phyloP scores from a whole-genome alignment of 768 basidiomycete genomes.

The Epithele typhae region DNA sequence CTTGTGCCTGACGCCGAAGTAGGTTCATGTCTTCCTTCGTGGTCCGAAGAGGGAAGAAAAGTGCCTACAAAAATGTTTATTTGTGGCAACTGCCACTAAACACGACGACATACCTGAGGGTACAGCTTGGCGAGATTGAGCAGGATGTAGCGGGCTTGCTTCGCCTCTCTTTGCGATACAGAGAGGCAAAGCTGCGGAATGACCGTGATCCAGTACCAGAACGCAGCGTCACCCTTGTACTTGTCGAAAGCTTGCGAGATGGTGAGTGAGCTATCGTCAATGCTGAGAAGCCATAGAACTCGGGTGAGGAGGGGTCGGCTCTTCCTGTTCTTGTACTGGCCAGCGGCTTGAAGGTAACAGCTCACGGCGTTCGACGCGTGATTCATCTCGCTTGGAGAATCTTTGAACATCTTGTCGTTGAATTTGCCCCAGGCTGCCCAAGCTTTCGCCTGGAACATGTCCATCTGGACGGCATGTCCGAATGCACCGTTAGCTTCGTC shows the following conservation, averaged over 20 bases:
- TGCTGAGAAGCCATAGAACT: constrained; percentile 92
- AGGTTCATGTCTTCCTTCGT: constrained; percentile 64
- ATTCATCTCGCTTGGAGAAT: constrained; percentile 64
- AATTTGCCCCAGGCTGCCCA: constrained; percentile 99
- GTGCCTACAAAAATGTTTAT: constrained; percentile 48
- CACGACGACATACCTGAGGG: constrained; percentile 67
- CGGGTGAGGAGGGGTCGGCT: constrained; percentile 87
- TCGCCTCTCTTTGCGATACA: constrained; percentile 86
- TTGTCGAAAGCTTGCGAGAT: constrained; percentile 85
- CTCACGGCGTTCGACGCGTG: constrained; percentile 90
- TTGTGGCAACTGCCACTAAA: not conserved
- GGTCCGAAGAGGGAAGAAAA: constrained; percentile 94
- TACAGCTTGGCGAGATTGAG: constrained; percentile 86
- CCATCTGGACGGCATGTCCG: constrained; percentile 93
- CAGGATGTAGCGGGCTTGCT: constrained; percentile 86
- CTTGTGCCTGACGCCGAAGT: constrained; percentile 32
- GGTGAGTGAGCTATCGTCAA: constrained; percentile 74
- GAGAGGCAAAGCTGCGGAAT: constrained; percentile 92
- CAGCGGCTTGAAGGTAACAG: constrained; percentile 96
- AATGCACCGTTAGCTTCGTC: constrained; percentile 92
- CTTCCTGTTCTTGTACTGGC: constrained; percentile 91
- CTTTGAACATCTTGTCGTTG: constrained; percentile 92
- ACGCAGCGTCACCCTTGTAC: constrained; percentile 93
- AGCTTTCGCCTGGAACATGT: constrained; percentile 90
- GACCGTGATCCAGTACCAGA: constrained; percentile 99